Evolutionary conservation across 2,329 filamentous ascomycete genomes (phyloP), one percentile per base, ranked within the genome.

Genomic region (Botrytis sinoallii): DNA sequence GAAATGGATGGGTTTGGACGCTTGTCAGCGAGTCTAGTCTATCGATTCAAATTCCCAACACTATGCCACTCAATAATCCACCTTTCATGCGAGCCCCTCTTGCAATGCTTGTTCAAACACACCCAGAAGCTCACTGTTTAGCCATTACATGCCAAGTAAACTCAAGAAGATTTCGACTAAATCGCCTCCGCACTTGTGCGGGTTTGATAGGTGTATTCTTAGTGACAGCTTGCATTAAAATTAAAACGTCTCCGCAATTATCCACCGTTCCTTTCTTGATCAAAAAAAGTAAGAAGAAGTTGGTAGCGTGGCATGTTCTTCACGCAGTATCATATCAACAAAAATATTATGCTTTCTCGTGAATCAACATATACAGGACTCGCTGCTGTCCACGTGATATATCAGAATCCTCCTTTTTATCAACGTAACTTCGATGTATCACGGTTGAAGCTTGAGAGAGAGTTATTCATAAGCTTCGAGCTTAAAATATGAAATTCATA

Each of bases 341-440:
- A 48, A 38, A 44, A 3, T 22, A 46, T 46, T 22, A 22, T 20
- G 2, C 20, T 18, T 48, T 8, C 44, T 20, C 44, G 20, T 48
- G 9, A 22, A 22, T 10, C 44, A 3, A 48, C 0, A 20, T 22
- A 48, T 22, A 8, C 44, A 48, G 8, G 22, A 52, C 22, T 25
- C 40, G 5, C 12, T 52, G 10, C 1, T 25, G 4, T 5, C 4
- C 46, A 52, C 4, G 20, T 48, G 46, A 48, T 48, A 48, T 48
- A 46, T 9, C 9, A 1, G 46, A 48, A 12, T 9, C 46, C 46
- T 10, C 22, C 9, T 12, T 25, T 48, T 4, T 1, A 48, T 48
- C 4, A 5, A 5, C 4, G 22, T 12, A 48, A 9, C 1, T 0
- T 52, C 4, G 10, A 25, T 0, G 10, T 52, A 52, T 52, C 48